phyloP scores from a whole-genome alignment of 495 filamentous ascomycete species.

The Tuber calosporum region DNA sequence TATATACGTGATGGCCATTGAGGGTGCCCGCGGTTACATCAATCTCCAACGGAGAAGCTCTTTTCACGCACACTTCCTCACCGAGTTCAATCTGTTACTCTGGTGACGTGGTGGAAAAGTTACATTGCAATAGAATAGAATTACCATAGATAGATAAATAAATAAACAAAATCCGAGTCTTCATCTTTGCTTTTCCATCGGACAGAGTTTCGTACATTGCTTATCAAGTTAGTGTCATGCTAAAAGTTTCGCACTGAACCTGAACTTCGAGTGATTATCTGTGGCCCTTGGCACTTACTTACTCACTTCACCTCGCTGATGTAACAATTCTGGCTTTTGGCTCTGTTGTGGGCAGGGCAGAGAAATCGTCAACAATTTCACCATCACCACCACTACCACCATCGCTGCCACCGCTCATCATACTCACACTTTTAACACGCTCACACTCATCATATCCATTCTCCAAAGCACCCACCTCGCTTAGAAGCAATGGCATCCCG shows the following conservation, averaged over 20 bases:
- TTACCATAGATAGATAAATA: too few species aligned
- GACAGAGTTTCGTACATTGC: too few species aligned
- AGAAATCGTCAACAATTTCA: not conserved
- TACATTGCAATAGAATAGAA: not conserved
- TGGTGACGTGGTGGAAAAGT: not conserved
- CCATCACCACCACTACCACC: not conserved
- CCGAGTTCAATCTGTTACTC: not conserved
- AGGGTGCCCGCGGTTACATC: not conserved
- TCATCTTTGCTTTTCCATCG: not conserved
- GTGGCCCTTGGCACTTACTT: not conserved
- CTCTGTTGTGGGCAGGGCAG: too few species aligned
- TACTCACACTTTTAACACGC: not conserved
- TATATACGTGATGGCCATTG: not conserved
- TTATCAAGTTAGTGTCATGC: too few species aligned
- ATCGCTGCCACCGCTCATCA: not conserved
- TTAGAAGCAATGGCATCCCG: slow-evolving; percentile 68
- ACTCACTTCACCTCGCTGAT: not conserved
- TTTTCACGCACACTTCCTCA: not conserved
- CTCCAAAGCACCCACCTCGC: not conserved
- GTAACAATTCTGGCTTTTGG: too few species aligned
- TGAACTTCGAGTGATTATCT: not conserved
- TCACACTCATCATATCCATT: not conserved
- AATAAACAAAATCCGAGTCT: not conserved
- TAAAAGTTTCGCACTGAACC: not conserved
- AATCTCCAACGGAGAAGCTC: not conserved